Percentiles rank a stretch among this genome's conserved stretches.
phyloP scores from a whole-genome alignment of 345 rosid genomes.

The Acer campestre region DNA sequence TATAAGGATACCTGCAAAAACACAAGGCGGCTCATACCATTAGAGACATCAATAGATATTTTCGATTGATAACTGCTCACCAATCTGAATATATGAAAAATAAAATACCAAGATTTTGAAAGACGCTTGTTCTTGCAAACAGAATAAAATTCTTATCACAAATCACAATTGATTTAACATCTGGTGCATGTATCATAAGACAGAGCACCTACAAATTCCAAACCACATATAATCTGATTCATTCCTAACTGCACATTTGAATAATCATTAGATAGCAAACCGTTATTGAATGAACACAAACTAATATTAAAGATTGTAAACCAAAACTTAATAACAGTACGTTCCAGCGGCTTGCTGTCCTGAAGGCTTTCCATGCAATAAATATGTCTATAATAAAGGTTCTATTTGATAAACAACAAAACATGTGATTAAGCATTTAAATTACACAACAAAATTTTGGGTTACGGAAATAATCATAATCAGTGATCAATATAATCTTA shows the following conservation, averaged over 20 bases:
- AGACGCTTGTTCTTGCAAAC: neutral
- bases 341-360: neutral
- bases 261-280: neutral
- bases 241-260: neutral
- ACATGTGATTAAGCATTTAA: neutral
- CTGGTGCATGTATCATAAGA: neutral
- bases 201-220: neutral
- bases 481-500: slow-evolving; percentile 41
- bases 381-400: neutral
- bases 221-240: neutral
- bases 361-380: neutral
- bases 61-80: neutral
- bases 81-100: neutral
- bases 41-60: slow-evolving; percentile 9
- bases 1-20: slow-evolving; percentile 84
- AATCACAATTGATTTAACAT: neutral
- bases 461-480: neutral
- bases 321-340: neutral
- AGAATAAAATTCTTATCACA: neutral
- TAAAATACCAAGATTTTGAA: neutral
- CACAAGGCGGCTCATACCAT: slow-evolving; percentile 20
- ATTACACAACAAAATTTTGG: neutral
- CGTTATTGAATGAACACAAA: neutral
- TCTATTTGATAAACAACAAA: neutral
- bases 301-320: neutral